Percentiles rank a stretch among this genome's conserved stretches.
Evolutionary conservation across 2,329 filamentous ascomycete species (phyloP).

Genomic region (Diaporthe sp.): DNA sequence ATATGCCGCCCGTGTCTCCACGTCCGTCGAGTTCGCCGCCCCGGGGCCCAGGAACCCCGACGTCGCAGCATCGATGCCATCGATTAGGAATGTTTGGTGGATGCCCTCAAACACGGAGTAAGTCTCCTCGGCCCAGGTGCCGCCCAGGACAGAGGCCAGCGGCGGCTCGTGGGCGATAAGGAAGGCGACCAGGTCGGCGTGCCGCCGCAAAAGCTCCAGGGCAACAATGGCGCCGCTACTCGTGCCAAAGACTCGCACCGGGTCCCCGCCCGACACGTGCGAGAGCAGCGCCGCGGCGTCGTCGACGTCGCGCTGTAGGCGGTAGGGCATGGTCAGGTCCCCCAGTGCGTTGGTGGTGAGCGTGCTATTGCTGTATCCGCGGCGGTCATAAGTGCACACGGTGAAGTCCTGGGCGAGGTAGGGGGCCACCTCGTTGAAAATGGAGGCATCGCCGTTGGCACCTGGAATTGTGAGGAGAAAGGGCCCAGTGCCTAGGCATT

Average conservation of each 20-base stretch:
- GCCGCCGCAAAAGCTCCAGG: conserved; percentile 26
- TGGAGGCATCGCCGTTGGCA: conserved; percentile 41
- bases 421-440: conserved; percentile 40
- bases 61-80: neutral
- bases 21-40: neutral
- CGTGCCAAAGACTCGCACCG: conserved; percentile 35
- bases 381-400: conserved; percentile 44
- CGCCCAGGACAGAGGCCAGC: conserved; percentile 5
- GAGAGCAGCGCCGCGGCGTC: conserved; percentile 41
- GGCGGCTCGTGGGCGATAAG: conserved; percentile 32
- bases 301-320: conserved; percentile 44
- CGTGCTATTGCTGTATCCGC: conserved; percentile 39
- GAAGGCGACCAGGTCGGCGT: conserved; percentile 27
- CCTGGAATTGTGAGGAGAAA: conserved; percentile 45
- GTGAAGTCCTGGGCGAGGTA: conserved; percentile 41
- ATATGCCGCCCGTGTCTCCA: neutral
- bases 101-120: neutral
- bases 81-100: neutral
- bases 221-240: conserved; percentile 37
- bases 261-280: conserved; percentile 23
- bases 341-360: conserved; percentile 36
- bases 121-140: neutral
- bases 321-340: conserved; percentile 40
- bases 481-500: conserved; percentile 42
- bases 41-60: neutral